A percentile compares a stretch with the other conserved stretches of the same genome.
phyloP scores from a whole-genome alignment of 345 rosid genomes.

The Cardamine chenopodiifolia region DNA sequence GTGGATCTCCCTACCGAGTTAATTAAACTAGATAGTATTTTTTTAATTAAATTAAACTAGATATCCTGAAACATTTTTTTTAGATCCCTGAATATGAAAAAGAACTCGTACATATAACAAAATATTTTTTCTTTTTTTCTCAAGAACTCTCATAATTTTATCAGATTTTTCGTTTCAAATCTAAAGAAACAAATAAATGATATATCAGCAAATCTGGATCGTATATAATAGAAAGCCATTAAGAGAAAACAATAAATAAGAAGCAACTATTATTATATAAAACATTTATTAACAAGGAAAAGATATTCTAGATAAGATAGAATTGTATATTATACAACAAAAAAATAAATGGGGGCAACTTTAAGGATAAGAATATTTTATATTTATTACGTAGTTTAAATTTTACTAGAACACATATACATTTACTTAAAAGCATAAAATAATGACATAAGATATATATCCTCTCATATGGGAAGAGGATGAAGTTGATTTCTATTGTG shows the following conservation, averaged over 20 bases:
- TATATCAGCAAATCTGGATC: background rate
- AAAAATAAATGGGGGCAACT: background rate
- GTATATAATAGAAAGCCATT: background rate
- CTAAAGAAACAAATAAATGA: background rate
- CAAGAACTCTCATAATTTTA: background rate
- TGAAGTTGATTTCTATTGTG: slow-evolving; percentile 3
- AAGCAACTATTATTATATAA: background rate
- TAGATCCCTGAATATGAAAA: too few species aligned
- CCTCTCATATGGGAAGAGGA: background rate
- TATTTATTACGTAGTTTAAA: background rate
- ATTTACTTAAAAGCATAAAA: background rate
- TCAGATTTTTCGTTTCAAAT: background rate
- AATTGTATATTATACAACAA: background rate
- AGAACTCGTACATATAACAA: background rate
- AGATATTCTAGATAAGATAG: background rate
- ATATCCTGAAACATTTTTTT: too few species aligned
- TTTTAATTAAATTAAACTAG: too few species aligned
- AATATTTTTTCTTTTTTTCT: background rate
- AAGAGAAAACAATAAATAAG: background rate
- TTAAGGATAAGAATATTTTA: background rate
- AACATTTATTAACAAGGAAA: background rate
- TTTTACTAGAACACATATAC: background rate
- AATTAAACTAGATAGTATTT: too few species aligned
- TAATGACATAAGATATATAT: background rate
- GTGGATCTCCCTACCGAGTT: background rate